A percentile compares a stretch with the other conserved stretches of the same genome.
phyloP scores from a whole-genome alignment of 2,329 filamentous ascomycete species.

The Fusarium nisikadoi region DNA sequence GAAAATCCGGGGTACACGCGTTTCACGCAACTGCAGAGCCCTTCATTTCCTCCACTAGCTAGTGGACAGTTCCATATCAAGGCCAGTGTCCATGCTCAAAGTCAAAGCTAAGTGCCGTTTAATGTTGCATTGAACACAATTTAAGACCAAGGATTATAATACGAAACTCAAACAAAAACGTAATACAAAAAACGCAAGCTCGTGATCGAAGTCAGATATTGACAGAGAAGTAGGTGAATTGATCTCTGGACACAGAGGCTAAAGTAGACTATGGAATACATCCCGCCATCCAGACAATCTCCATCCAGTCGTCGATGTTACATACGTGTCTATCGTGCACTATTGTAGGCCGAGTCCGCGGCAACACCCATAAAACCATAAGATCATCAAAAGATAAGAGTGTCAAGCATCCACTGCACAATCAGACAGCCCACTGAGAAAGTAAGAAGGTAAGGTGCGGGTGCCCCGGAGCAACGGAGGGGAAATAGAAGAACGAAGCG shows the following conservation, averaged over 20 bases:
- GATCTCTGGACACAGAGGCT: conserved; percentile 10
- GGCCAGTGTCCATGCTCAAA: background rate
- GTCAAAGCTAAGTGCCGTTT: background rate
- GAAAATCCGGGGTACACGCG: conserved; percentile 8
- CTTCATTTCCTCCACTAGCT: conserved; percentile 2
- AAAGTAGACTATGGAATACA: conserved; percentile 24
- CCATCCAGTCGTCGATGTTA: conserved; percentile 34
- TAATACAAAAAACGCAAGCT: background rate
- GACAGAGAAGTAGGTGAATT: conserved; percentile 15
- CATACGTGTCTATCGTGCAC: conserved; percentile 31
- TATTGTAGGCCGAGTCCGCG: conserved; percentile 13
- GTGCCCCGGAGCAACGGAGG: conserved; percentile 15
- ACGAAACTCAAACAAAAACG: background rate
- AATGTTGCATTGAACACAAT: background rate
- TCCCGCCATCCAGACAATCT: conserved; percentile 10
- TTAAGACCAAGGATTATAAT: background rate
- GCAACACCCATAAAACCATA: conserved; percentile 31
- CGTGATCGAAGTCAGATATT: background rate
- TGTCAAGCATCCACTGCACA: conserved; percentile 15
- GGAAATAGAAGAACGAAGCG: conserved; percentile 18
- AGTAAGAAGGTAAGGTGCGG: conserved; percentile 11
- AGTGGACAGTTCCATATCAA: background rate
- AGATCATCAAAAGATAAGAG: conserved; percentile 24
- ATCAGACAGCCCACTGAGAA: conserved; percentile 26
- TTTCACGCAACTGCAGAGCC: background rate